A percentile compares a stretch with the other conserved stretches of the same genome.
These are phyloP conservation scores for Solanum piurae DNA, from an alignment of 257 asterid genomes.

Conservation along the genomic window DNA sequence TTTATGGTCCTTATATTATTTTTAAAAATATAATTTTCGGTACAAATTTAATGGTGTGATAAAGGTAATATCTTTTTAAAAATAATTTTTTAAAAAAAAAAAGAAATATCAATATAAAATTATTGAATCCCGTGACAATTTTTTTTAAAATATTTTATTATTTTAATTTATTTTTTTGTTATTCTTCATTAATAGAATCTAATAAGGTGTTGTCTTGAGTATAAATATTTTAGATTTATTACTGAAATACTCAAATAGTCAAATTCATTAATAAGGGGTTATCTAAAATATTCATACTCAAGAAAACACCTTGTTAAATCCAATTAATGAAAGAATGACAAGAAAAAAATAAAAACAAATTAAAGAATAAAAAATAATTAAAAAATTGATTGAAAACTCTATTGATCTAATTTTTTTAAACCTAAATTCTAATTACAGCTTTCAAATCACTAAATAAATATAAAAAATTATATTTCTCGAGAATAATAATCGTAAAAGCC, in stretches of 20 bases:
- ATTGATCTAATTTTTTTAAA: no score
- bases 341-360: not conserved
- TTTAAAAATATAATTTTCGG: no score
- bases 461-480: not conserved
- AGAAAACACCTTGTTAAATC: not conserved
- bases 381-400: not conserved
- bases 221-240: no score
- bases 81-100: no score
- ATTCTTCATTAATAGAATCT: no score
- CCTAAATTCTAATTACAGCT: not conserved
- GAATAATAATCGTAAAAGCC: not conserved
- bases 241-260: not conserved
- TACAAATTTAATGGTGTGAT: no score
- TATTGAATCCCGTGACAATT: no score
- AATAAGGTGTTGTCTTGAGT: not conserved
- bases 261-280: not conserved
- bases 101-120: no score
- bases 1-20: not conserved
- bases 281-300: not conserved
- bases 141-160: no score
- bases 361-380: no score
- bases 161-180: no score
- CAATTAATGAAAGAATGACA: not conserved
- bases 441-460: not conserved
- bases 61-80: no score